These are phyloP conservation scores for Solanum virginianum DNA, from an alignment of 257 asterid species.

Conservation along the genomic window DNA sequence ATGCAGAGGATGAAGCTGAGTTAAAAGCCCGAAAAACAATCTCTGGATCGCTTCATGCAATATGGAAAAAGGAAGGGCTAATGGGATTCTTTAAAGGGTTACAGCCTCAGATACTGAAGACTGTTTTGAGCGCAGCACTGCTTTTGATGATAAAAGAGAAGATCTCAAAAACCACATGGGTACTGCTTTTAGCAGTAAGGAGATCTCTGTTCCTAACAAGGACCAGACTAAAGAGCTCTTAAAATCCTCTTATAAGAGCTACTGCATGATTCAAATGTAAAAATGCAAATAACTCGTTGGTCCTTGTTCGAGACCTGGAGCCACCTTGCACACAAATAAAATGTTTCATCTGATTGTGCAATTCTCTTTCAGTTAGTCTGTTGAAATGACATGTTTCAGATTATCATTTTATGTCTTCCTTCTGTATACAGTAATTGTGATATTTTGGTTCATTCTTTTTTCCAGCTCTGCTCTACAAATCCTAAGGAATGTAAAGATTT, in stretches of 20 bases:
- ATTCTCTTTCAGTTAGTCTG: not conserved
- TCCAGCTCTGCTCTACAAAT: not conserved
- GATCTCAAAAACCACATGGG: conserved; percentile 75
- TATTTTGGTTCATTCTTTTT: not conserved
- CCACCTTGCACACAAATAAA: not conserved
- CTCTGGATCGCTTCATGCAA: conserved; percentile 36
- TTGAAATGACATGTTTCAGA: not conserved
- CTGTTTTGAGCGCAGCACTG: conserved; percentile 74
- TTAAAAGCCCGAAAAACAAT: conserved; percentile 40
- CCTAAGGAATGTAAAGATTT: not conserved
- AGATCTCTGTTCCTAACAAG: conserved; percentile 34
- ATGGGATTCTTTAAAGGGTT: conserved; percentile 78
- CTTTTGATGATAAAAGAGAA: conserved; percentile 89
- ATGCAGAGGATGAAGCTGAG: conserved; percentile 18
- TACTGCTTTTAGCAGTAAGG: conserved; percentile 47
- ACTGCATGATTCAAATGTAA: not conserved
- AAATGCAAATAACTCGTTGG: not conserved
- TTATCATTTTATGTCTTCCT: not conserved
- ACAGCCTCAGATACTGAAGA: conserved; percentile 82
- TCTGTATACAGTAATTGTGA: not conserved
- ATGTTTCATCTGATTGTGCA: not conserved
- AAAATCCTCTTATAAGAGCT: not conserved
- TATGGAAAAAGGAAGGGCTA: conserved; percentile 75
- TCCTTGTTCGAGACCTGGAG: not conserved
- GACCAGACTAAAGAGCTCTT: conserved; percentile 49